Evolutionary conservation across 495 filamentous ascomycete species (phyloP).

Genomic region (Aspergillus egyptiacus): DNA sequence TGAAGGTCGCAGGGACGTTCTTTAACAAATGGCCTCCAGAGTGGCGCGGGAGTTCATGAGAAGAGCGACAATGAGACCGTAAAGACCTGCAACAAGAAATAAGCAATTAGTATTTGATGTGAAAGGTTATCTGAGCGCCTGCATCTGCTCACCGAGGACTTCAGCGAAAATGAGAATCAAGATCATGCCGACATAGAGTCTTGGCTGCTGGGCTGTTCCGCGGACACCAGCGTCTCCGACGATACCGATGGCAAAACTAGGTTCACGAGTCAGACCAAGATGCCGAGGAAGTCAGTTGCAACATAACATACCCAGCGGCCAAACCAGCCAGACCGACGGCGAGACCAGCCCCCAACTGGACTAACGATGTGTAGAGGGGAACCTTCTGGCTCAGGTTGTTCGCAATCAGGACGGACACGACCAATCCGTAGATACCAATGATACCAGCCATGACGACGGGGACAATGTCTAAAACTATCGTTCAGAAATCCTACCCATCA

Average conservation of each 20-base stretch:
- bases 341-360: slow-evolving; percentile 95
- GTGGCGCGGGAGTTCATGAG: slow-evolving; percentile 86
- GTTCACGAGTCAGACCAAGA: slow-evolving; percentile 10
- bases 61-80: slow-evolving; percentile 95
- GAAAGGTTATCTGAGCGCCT: neutral
- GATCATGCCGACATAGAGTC: slow-evolving; percentile 99
- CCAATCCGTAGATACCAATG: slow-evolving; percentile 99
- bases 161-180: slow-evolving; percentile 99
- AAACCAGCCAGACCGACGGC: slow-evolving; percentile 94
- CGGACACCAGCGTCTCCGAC: slow-evolving; percentile 98
- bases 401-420: slow-evolving; percentile 97
- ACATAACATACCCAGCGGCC: slow-evolving; percentile 69
- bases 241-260: slow-evolving; percentile 92
- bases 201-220: slow-evolving; percentile 94
- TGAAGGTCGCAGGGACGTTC: slow-evolving; percentile 15
- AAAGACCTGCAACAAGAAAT: slow-evolving; percentile 60
- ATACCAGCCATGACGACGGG: slow-evolving; percentile 99
- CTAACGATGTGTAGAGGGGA: slow-evolving; percentile 89
- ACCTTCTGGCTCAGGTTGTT: slow-evolving; percentile 77
- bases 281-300: neutral
- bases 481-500: slow-evolving; percentile 14
- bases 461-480: slow-evolving; percentile 72
- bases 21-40: slow-evolving; percentile 30
- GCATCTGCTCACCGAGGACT: slow-evolving; percentile 81
- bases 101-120: neutral